Conservation (phyloP, 192 early-diverging fungal genomes). For the Chytriomyces sp. region DNA sequence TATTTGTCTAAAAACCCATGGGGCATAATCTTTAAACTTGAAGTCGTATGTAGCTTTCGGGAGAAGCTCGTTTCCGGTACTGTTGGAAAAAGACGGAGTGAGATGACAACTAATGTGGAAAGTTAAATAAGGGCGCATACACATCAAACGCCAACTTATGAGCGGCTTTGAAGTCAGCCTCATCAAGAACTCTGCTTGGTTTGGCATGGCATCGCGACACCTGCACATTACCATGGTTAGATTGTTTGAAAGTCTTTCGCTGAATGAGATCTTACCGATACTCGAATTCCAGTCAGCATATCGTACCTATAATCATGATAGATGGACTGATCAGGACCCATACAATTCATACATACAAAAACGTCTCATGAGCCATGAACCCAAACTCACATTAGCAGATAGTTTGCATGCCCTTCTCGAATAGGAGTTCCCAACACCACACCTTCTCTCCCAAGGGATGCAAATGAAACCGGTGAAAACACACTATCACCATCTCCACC, state of each 20-base stretch:
- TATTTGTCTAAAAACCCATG: constrained; percentile 93
- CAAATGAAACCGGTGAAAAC: neutral
- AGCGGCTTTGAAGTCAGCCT: constrained; percentile 82
- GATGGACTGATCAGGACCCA: no score
- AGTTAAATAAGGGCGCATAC: constrained; percentile 49
- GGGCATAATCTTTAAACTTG: constrained; percentile 99
- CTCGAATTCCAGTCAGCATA: constrained; percentile 97
- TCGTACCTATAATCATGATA: constrained; percentile 63
- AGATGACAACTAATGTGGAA: no score
- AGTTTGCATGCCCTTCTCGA: constrained; percentile 92
- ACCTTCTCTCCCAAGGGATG: neutral
- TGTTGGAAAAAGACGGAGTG: constrained; percentile 21
- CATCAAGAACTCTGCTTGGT: constrained; percentile 57
- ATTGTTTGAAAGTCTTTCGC: neutral
- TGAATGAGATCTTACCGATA: constrained; percentile 65
- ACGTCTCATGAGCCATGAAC: neutral
- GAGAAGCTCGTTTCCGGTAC: constrained; percentile 93
- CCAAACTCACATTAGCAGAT: constrained; percentile 77
- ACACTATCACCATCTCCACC: neutral
- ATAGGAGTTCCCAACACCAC: constrained; percentile 81
- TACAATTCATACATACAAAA: no score
- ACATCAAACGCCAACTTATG: constrained; percentile 97
- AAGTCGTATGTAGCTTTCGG: constrained; percentile 95
- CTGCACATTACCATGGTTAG: neutral
- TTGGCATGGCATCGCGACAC: constrained; percentile 89